A percentile compares a stretch with the other conserved stretches of the same genome.
phyloP scores from a whole-genome alignment of 768 basidiomycete species.

The Omphalotus guepiniiformis region DNA sequence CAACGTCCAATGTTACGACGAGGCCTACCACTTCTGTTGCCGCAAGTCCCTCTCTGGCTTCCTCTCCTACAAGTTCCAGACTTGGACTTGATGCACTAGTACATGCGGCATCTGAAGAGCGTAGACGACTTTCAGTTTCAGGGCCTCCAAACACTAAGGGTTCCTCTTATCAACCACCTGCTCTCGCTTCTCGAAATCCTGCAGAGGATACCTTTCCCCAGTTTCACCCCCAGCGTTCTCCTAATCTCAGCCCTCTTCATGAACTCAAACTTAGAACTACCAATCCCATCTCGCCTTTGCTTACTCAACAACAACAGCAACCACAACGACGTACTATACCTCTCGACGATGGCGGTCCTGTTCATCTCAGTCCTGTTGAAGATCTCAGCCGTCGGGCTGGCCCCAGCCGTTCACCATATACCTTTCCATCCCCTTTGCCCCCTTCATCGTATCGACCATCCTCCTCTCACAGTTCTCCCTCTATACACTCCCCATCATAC shows the following conservation, averaged over 20 bases:
- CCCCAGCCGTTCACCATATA: conserved; percentile 18
- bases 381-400: too few relatives aligned
- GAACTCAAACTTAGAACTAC: conserved; percentile 4
- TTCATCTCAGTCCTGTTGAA: too few relatives aligned
- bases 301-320: too few relatives aligned
- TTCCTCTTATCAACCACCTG: not conserved
- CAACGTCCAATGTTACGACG: too few relatives aligned
- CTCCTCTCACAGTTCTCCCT: too few relatives aligned
- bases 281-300: conserved; percentile 16
- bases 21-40: too few relatives aligned
- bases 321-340: too few relatives aligned
- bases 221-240: conserved; percentile 1
- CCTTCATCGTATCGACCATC: conserved; percentile 5
- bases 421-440: conserved; percentile 10
- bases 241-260: not conserved
- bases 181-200: not conserved
- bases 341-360: too few relatives aligned
- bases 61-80: not conserved
- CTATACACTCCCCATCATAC: too few relatives aligned
- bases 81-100: conserved; percentile 62
- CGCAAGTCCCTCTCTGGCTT: conserved; percentile 3
- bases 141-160: too few relatives aligned
- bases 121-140: conserved; percentile 37
- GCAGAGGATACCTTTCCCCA: not conserved
- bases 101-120: conserved; percentile 66